Evolutionary conservation across 1,284 basidiomycete species (phyloP).

Genomic region (Ustilago xerochloae): DNA sequence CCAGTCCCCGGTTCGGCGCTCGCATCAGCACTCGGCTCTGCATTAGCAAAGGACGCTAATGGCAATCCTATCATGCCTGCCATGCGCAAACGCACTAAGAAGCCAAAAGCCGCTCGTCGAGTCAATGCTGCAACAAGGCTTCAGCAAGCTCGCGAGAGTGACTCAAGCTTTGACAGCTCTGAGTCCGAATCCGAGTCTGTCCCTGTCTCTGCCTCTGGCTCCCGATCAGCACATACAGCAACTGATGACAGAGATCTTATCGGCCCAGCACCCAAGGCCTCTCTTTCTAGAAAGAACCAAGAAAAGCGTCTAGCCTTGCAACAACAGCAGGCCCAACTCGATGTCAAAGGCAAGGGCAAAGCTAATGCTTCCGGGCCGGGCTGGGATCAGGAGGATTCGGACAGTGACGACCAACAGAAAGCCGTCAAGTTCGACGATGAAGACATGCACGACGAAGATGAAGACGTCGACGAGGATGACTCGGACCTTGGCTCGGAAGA

Average conservation of each 20-base stretch:
- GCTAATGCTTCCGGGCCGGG: conserved; percentile 18
- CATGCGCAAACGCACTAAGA: conserved; percentile 55
- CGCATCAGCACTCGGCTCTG: conserved; percentile 54
- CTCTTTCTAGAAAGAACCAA: conserved; percentile 36
- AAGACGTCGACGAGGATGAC: conserved; percentile 14
- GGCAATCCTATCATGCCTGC: conserved; percentile 51
- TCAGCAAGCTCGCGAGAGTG: conserved; percentile 34
- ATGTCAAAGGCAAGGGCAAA: conserved; percentile 33
- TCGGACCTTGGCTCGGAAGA: conserved; percentile 40
- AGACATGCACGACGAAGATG: conserved; percentile 11
- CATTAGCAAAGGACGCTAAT: conserved; percentile 57
- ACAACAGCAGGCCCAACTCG: neutral
- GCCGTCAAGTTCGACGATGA: conserved; percentile 7
- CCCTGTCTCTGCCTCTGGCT: conserved; percentile 10
- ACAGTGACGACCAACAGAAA: conserved; percentile 17
- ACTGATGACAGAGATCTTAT: conserved; percentile 19
- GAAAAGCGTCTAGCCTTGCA: conserved; percentile 16
- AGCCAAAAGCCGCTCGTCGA: conserved; percentile 30
- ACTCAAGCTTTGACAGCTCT: conserved; percentile 61
- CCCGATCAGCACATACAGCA: neutral
- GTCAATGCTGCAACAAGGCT: conserved; percentile 37
- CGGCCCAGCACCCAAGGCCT: conserved; percentile 39
- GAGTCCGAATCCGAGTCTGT: conserved; percentile 40
- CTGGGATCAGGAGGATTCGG: conserved; percentile 34
- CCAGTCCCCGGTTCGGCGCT: conserved; percentile 26